A percentile compares a stretch with the other conserved stretches of the same genome.
phyloP scores from a whole-genome alignment of 2,329 filamentous ascomycete genomes.

The Penicillium sp. region DNA sequence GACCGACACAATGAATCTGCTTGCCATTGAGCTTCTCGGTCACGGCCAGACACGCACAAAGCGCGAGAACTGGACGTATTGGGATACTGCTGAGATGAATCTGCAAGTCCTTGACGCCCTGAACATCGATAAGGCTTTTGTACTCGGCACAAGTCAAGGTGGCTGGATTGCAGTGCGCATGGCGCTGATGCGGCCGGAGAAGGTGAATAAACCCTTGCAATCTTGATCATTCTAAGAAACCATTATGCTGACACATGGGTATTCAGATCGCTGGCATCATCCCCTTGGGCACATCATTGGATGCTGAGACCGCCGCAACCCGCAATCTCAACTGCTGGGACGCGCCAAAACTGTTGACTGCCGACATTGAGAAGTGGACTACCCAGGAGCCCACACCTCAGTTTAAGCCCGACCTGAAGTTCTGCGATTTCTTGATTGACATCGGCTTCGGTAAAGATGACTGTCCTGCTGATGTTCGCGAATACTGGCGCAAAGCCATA shows the following conservation, averaged over 20 bases:
- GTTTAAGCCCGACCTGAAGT: slow-evolving; percentile 44
- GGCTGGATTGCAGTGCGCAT: slow-evolving; percentile 54
- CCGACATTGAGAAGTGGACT: slow-evolving; percentile 42
- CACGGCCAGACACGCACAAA: slow-evolving; percentile 50
- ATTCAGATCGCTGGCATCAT: slow-evolving; percentile 51
- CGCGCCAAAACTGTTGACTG: slow-evolving; percentile 30
- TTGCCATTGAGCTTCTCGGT: slow-evolving; percentile 56
- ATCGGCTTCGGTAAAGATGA: slow-evolving; percentile 45
- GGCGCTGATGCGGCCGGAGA: slow-evolving; percentile 52
- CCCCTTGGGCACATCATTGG: slow-evolving; percentile 53
- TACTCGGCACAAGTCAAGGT: slow-evolving; percentile 53
- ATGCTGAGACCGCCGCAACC: slow-evolving; percentile 47
- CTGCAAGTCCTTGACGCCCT: slow-evolving; percentile 54
- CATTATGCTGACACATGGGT: not conserved
- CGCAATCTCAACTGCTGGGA: slow-evolving; percentile 51
- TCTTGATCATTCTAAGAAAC: not conserved
- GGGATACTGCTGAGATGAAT: slow-evolving; percentile 55
- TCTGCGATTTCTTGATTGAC: slow-evolving; percentile 46
- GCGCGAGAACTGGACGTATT: slow-evolving; percentile 52
- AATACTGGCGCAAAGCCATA: slow-evolving; percentile 47
- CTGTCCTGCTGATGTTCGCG: slow-evolving; percentile 34
- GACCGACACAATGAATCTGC: slow-evolving; percentile 45
- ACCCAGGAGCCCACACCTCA: slow-evolving; percentile 38
- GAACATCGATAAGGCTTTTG: slow-evolving; percentile 46
- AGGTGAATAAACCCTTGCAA: slow-evolving; percentile 29